Percentiles rank a stretch among this genome's conserved stretches.
These are phyloP conservation scores for Neopestalotiopsis sp. DNA, from an alignment of 2,329 filamentous ascomycete genomes.

Conservation along the genomic window DNA sequence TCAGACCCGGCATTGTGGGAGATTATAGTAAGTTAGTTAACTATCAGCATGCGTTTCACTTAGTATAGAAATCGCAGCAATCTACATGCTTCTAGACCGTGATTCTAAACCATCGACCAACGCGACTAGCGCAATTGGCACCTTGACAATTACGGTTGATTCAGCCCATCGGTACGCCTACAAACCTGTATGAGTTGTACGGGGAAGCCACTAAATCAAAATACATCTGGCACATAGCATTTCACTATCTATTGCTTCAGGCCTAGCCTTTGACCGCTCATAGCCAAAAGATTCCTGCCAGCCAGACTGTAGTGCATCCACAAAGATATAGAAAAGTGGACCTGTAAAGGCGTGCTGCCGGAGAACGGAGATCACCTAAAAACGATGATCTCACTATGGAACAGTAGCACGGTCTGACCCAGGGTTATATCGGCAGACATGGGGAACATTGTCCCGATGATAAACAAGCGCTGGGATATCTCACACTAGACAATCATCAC, in stretches of 20 bases:
- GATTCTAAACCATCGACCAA: too few relatives aligned
- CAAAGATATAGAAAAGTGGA: constrained; percentile 1
- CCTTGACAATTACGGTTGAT: too few relatives aligned
- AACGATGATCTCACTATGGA: not conserved
- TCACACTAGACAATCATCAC: not conserved
- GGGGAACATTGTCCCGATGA: not conserved
- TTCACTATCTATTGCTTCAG: not conserved
- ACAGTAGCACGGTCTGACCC: not conserved
- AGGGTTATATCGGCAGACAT: not conserved
- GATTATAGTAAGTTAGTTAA: too few relatives aligned
- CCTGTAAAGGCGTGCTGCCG: not conserved
- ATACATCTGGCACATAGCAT: not conserved
- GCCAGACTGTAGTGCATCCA: not conserved
- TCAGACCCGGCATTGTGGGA: too few relatives aligned
- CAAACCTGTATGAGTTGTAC: too few relatives aligned
- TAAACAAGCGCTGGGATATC: not conserved
- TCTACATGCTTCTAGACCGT: too few relatives aligned
- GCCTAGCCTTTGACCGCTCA: not conserved
- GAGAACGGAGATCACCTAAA: not conserved
- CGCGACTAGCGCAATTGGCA: too few relatives aligned
- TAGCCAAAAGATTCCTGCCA: not conserved
- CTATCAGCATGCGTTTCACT: too few relatives aligned
- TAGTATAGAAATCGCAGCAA: too few relatives aligned
- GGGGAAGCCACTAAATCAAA: too few relatives aligned
- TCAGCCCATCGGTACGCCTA: too few relatives aligned